These are phyloP conservation scores for Fraxinus americana DNA, from an alignment of 257 asterid genomes.

Conservation along the genomic window DNA sequence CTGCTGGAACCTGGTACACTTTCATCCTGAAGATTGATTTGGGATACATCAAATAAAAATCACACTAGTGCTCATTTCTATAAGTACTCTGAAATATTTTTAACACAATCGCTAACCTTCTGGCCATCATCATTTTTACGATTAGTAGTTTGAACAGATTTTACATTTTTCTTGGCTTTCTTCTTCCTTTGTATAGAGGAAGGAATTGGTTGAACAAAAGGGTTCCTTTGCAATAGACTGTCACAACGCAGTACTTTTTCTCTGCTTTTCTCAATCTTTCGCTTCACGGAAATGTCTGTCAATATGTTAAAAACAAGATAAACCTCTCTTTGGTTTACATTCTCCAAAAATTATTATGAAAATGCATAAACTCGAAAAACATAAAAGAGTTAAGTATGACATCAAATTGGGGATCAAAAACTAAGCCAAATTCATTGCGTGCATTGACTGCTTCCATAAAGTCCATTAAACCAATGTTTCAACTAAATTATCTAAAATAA, in stretches of 20 bases:
- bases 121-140: slow-evolving; percentile 33
- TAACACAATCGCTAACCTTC: slow-evolving; percentile 42
- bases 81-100: background rate
- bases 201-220: slow-evolving; percentile 72
- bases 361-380: background rate
- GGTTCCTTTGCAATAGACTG: slow-evolving; percentile 76
- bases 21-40: slow-evolving; percentile 43
- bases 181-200: slow-evolving; percentile 72
- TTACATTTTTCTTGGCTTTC: slow-evolving; percentile 52
- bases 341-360: slow-evolving; percentile 14
- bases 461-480: background rate
- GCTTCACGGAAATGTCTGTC: slow-evolving; percentile 75
- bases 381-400: background rate
- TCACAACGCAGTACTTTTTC: slow-evolving; percentile 72
- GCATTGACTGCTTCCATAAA: background rate
- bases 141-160: slow-evolving; percentile 34
- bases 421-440: background rate
- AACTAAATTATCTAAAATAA: background rate
- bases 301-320: background rate
- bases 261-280: slow-evolving; percentile 85
- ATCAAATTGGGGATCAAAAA: slow-evolving; percentile 1
- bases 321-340: slow-evolving; percentile 1
- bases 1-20: slow-evolving; percentile 42
- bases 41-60: background rate
- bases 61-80: slow-evolving; percentile 11